These are phyloP conservation scores for Solanum sparsipilum DNA, from an alignment of 257 asterid genomes.

Conservation along the genomic window DNA sequence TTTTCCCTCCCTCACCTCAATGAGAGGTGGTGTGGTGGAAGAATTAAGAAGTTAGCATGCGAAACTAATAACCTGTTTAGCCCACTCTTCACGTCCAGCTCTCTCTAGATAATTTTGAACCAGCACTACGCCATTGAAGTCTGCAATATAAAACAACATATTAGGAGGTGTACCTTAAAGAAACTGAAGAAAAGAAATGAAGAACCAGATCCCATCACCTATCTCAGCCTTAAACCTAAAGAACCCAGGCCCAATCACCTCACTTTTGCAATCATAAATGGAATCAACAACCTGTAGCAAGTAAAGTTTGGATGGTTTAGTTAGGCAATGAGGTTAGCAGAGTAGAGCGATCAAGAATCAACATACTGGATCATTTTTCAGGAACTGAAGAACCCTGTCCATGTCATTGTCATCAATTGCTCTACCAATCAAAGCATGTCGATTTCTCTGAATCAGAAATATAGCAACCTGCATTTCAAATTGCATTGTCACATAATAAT, in stretches of 20 bases:
- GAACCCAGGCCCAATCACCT: constrained; percentile 99
- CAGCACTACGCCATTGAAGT: constrained; percentile 88
- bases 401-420: constrained; percentile 89
- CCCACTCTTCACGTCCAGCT: constrained; percentile 95
- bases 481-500: neutral
- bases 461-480: constrained; percentile 72
- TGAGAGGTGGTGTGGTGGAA: neutral
- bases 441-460: constrained; percentile 95
- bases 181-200: neutral
- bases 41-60: neutral
- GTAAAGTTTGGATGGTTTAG: constrained; percentile 6
- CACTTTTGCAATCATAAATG: constrained; percentile 96
- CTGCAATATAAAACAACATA: constrained; percentile 30
- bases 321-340: neutral
- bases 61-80: constrained; percentile 53
- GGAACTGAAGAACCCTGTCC: constrained; percentile 84
- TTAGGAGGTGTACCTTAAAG: neutral
- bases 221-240: constrained; percentile 98
- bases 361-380: constrained; percentile 79
- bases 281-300: constrained; percentile 81
- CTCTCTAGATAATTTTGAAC: constrained; percentile 82
- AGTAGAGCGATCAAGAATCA: constrained; percentile 1
- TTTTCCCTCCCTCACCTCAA: neutral
- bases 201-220: constrained; percentile 36
- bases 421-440: constrained; percentile 95